Conservation (phyloP, 1,139 yeast species). For the Scheffersomyces quercinus region DNA sequence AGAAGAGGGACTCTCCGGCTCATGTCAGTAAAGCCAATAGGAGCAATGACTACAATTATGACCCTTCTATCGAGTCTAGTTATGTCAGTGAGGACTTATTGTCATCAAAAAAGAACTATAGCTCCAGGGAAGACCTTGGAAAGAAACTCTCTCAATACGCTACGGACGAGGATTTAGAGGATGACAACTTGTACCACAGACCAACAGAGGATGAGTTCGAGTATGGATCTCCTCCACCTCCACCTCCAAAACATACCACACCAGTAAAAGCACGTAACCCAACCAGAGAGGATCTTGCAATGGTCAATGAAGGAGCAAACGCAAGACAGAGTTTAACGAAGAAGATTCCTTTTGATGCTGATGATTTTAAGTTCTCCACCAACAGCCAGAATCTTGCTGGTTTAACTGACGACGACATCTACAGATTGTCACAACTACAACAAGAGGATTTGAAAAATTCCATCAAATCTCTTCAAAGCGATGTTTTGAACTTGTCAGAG, state of each 20-base stretch:
- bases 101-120: constrained; percentile 31
- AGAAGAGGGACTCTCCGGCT: constrained; percentile 3
- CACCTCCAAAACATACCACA: constrained; percentile 44
- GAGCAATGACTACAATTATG: constrained; percentile 9
- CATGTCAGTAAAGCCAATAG: constrained; percentile 1
- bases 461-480: constrained; percentile 47
- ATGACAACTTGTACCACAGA: neutral
- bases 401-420: constrained; percentile 31
- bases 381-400: constrained; percentile 14
- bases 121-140: constrained; percentile 40
- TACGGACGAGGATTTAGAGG: constrained; percentile 26
- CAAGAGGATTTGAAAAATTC: constrained; percentile 46
- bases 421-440: constrained; percentile 30
- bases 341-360: constrained; percentile 39
- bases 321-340: neutral
- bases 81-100: constrained; percentile 39
- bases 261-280: constrained; percentile 11
- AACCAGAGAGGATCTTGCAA: constrained; percentile 11
- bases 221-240: constrained; percentile 50
- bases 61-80: constrained; percentile 24
- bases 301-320: constrained; percentile 3
- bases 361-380: constrained; percentile 37
- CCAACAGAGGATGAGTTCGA: constrained; percentile 13
- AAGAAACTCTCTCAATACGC: constrained; percentile 30
- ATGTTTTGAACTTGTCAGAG: constrained; percentile 55